phyloP scores from a whole-genome alignment of 768 basidiomycete species.

The Pulveroboletus sp. region DNA sequence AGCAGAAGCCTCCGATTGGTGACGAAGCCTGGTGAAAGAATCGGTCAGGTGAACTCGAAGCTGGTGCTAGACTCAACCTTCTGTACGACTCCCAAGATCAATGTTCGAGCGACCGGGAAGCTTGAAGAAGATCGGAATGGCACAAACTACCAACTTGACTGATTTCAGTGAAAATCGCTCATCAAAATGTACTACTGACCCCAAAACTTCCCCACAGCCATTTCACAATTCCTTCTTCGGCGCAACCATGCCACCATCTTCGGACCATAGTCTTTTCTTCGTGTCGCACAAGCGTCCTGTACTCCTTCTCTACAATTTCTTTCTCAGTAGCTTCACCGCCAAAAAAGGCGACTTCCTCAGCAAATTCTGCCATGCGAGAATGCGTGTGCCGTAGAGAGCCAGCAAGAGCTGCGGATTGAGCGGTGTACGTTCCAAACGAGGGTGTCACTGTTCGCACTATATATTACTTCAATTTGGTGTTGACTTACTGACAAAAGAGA shows the following conservation, averaged over 20 bases:
- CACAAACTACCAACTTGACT: slow-evolving; percentile 73
- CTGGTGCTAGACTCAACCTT: slow-evolving; percentile 49
- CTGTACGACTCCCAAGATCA: slow-evolving; percentile 85
- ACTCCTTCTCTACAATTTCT: slow-evolving; percentile 84
- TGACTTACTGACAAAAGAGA: background rate
- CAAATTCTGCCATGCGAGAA: slow-evolving; percentile 83
- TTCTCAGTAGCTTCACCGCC: slow-evolving; percentile 89
- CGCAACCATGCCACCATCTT: slow-evolving; percentile 85
- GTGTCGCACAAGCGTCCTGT: slow-evolving; percentile 79
- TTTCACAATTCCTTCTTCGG: slow-evolving; percentile 95
- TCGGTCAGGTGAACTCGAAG: background rate
- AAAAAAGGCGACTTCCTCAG: slow-evolving; percentile 87
- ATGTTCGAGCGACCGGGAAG: slow-evolving; percentile 60
- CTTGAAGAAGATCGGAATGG: slow-evolving; percentile 90
- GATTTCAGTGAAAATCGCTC: slow-evolving; percentile 8
- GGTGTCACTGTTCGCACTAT: slow-evolving; percentile 89
- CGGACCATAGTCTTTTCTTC: slow-evolving; percentile 76
- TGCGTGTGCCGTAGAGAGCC: slow-evolving; percentile 90
- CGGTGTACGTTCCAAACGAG: slow-evolving; percentile 87
- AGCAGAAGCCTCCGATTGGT: slow-evolving; percentile 90
- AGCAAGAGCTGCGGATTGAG: slow-evolving; percentile 81
- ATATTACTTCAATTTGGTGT: background rate
- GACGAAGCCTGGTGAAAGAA: slow-evolving; percentile 66
- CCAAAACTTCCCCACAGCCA: slow-evolving; percentile 97
- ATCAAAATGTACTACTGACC: slow-evolving; percentile 40